Percentiles rank a stretch among this genome's conserved stretches.
Conservation (phyloP, 1,284 basidiomycete genomes). For the Leccinum pachyderme region DNA sequence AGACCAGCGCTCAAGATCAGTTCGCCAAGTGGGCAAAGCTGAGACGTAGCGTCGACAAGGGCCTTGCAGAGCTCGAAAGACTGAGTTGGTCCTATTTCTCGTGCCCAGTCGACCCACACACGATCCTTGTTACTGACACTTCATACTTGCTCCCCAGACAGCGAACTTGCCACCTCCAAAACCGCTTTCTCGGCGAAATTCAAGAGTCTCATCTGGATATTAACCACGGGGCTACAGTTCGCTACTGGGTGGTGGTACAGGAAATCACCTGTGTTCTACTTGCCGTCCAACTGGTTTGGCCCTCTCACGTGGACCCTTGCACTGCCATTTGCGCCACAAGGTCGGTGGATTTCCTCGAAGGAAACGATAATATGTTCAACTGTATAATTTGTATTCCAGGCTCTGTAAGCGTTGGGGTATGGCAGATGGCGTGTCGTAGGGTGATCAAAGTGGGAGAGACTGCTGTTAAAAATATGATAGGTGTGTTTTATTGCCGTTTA, state of each 20-base stretch:
- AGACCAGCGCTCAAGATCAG: slow-evolving; percentile 94
- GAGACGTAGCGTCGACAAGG: slow-evolving; percentile 88
- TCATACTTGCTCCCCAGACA: slow-evolving; percentile 52
- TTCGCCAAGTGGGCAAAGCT: slow-evolving; percentile 99
- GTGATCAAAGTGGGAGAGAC: slow-evolving; percentile 72
- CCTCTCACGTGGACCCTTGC: slow-evolving; percentile 81
- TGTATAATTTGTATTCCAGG: slow-evolving; percentile 43
- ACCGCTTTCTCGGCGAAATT: slow-evolving; percentile 74
- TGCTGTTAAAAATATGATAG: slow-evolving; percentile 54
- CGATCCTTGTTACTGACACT: slow-evolving; percentile 4
- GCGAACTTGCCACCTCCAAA: slow-evolving; percentile 62
- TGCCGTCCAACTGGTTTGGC: slow-evolving; percentile 86
- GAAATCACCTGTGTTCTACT: slow-evolving; percentile 84
- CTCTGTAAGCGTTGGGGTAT: slow-evolving; percentile 84
- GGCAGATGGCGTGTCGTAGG: slow-evolving; percentile 87
- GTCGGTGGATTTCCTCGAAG: slow-evolving; percentile 34
- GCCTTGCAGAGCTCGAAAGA: slow-evolving; percentile 89
- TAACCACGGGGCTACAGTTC: slow-evolving; percentile 84
- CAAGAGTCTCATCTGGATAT: slow-evolving; percentile 71
- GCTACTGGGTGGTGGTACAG: slow-evolving; percentile 88
- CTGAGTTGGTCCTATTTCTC: slow-evolving; percentile 64
- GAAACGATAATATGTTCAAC: background rate
- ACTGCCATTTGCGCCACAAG: slow-evolving; percentile 79
- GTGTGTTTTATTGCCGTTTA: slow-evolving; percentile 15
- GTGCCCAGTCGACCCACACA: slow-evolving; percentile 1